Evolutionary conservation across 2,329 filamentous ascomycete genomes (phyloP), one percentile per base, ranked within the genome.

Genomic region (Fusarium setosum): DNA sequence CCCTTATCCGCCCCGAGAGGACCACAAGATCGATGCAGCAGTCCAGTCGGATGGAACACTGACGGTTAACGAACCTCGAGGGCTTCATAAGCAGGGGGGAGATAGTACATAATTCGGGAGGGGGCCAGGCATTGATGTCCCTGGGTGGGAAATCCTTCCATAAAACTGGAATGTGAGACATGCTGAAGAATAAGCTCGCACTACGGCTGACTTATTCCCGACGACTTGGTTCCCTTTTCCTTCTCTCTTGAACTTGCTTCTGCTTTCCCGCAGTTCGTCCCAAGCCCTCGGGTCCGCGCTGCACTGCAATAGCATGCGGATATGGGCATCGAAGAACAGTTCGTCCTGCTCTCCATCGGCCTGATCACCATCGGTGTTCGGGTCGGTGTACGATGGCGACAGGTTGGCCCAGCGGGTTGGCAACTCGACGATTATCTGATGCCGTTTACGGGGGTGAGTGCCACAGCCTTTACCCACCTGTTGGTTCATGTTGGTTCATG

Each of bases 301-400:
- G 15, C 10, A 29, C 45, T 17, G 26, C 32, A 23, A 13, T 24
- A 47, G 23, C 38, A 40, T 32, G 56, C 32, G 32, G 40, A 32
- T n/a, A 69, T 68, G 63, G 55, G 52, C n/a, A 69, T 69, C 21
- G 51, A 65, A 42, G 67, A 69, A 45, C 67, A 69, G 24, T 69
- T 69, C 26, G 51, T 59, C 9, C 55, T 69, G n/a, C 67, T 69
- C 32, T 62, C 67, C 5, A 6, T 69, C 20, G 67, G 67, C 20
- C 55, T 69, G 10, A 12, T 65, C 40, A 65, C 67, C 49, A 69
- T 69, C 9, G 45, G 48, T 11, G 48, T 57, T 13, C 45, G 67
- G 40, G 58, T 68, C 26, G 51, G 42, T 1, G 67, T 69, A 3
- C 29, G 67, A 53, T 65, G 57, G 37, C 54, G 63, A 32, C 60